Evolutionary conservation across 768 basidiomycete genomes (phyloP).

Genomic region (Antrodiella citrinella): DNA sequence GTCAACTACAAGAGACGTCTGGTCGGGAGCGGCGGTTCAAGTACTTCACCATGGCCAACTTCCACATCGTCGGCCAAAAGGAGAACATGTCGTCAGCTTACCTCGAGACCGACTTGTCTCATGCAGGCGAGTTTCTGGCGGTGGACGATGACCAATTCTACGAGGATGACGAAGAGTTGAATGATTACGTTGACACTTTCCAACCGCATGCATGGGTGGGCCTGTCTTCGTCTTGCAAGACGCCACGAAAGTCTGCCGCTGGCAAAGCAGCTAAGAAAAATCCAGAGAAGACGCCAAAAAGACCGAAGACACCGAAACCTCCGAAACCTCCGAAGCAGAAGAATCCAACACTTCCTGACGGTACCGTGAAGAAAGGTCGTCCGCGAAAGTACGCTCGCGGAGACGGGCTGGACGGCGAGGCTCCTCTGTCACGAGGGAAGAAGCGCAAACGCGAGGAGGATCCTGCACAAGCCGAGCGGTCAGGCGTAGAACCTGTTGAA

Average conservation of each 20-base stretch:
- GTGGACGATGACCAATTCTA: conserved; percentile 50
- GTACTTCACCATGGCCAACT: conserved; percentile 71
- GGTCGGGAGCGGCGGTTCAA: conserved; percentile 84
- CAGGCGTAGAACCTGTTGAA: conserved; percentile 5
- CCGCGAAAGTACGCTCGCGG: conserved; percentile 34
- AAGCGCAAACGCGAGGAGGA: conserved; percentile 20
- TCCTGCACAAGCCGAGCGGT: conserved; percentile 26
- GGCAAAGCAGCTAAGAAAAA: conserved; percentile 15
- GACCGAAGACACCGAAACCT: neutral
- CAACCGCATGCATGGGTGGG: conserved; percentile 21
- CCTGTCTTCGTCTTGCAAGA: neutral
- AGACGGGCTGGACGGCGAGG: conserved; percentile 12
- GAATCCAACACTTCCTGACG: conserved; percentile 43
- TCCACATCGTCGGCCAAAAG: conserved; percentile 48
- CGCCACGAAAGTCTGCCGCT: neutral
- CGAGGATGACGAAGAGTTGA: conserved; percentile 31
- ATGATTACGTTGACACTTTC: conserved; percentile 42
- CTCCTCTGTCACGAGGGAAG: conserved; percentile 12
- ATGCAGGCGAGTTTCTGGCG: conserved; percentile 47
- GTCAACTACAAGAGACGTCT: conserved; percentile 68
- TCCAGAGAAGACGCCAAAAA: conserved; percentile 19
- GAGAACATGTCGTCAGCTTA: conserved; percentile 57
- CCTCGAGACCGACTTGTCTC: conserved; percentile 36
- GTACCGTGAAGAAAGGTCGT: conserved; percentile 48
- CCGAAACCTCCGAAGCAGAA: conserved; percentile 19